Conservation (phyloP, 768 basidiomycete genomes). For the Boletus pseudopeckii region DNA sequence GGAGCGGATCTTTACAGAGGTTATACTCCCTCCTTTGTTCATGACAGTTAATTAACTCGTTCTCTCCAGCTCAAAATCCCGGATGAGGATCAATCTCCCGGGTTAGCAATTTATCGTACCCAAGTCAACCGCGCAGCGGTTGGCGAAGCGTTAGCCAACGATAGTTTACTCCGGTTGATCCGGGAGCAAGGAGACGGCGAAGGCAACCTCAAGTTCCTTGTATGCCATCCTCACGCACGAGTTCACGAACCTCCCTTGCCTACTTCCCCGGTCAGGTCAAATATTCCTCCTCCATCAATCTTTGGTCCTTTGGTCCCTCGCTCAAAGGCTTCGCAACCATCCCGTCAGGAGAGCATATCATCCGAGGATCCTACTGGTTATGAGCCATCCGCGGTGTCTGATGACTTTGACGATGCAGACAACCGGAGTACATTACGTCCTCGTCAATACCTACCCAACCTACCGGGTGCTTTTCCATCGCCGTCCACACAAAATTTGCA, state of each 20-base stretch:
- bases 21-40: slow-evolving; percentile 28
- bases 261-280: slow-evolving; percentile 41
- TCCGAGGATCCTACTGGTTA: slow-evolving; percentile 66
- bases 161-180: slow-evolving; percentile 70
- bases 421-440: slow-evolving; percentile 45
- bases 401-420: slow-evolving; percentile 60
- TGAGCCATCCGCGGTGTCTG: slow-evolving; percentile 52
- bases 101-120: slow-evolving; percentile 81
- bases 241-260: slow-evolving; percentile 52
- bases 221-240: slow-evolving; percentile 60
- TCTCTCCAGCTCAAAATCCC: slow-evolving; percentile 63
- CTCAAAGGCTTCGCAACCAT: slow-evolving; percentile 44
- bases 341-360: slow-evolving; percentile 68
- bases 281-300: slow-evolving; percentile 45
- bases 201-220: slow-evolving; percentile 82
- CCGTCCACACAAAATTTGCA: slow-evolving; percentile 41
- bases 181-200: slow-evolving; percentile 67
- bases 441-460: slow-evolving; percentile 30
- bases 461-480: slow-evolving; percentile 26
- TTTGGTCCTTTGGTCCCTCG: slow-evolving; percentile 50
- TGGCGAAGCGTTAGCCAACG: slow-evolving; percentile 68
- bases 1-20: slow-evolving; percentile 79
- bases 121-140: slow-evolving; percentile 79
- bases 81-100: slow-evolving; percentile 72
- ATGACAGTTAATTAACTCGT: not conserved